Evolutionary conservation across 192 early-diverging fungal genomes (phyloP), one percentile per base, ranked within the genome.

Genomic region (Neocallimastix lanati): DNA sequence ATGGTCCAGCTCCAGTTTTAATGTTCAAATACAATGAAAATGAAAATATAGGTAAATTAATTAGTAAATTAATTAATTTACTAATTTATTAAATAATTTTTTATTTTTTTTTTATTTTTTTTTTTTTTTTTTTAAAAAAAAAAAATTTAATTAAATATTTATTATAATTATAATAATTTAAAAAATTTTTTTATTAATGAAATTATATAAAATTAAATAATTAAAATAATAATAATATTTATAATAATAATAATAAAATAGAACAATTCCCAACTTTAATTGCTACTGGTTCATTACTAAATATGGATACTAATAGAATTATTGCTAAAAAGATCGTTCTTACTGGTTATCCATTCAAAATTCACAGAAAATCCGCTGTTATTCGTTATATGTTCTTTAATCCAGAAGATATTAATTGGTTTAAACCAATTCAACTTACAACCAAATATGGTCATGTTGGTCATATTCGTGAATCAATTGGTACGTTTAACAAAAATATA

Each of bases 311-410:
- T 77, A 84, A 90, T 79, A 92, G 97, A 29, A 95, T 99, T 82
- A 86, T 97, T 79, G 94, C 96, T 82, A 99, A 98, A 85, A 93
- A 96, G 50, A 92, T 98, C 33, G 88, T 97, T 58, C 90, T 99
- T 37, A 96, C 96, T 2, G 97, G 96, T 58, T 92, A 97, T 81
- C 96, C 96, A 29, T 98, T 89, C 90, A 96, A 96, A 85, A 89
- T 97, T 80, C 90, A 98, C 88, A 95, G 94, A 85, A 92, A 93
- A 29, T 89, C 92, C 35, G 96, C 95, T 13, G 96, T 98, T 15
- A 89, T 98, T 78, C 93, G 96, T 77, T 96, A 90, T 86, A 98
- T 98, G 96, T 97, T 98, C 89, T 97, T 95, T 84, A 93, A 93
- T 83, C 89, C 94, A 28, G 93, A 95, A 27, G 97, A 99, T 86